phyloP scores from a whole-genome alignment of 805 yeast species.

The Starmerella stigmatis region DNA sequence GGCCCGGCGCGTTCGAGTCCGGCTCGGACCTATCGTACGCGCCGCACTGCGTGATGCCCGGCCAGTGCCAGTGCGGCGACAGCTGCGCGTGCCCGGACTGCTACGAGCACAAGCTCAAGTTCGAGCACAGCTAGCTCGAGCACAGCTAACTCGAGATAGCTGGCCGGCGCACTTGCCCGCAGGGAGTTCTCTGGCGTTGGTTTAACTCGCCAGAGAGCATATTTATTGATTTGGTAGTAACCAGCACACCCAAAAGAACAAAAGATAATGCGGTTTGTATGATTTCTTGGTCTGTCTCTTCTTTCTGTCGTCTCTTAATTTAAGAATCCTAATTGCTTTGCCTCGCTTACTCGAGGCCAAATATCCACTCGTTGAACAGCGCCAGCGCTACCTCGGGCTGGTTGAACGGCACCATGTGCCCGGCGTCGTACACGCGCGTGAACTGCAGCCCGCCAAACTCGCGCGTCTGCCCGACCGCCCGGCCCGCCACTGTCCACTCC shows the following conservation, averaged over 20 bases:
- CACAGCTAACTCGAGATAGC: no score
- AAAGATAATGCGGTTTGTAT: no score
- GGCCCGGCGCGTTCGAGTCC: slow-evolving; percentile 24
- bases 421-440: slow-evolving; percentile 75
- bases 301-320: no score
- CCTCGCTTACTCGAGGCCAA: background rate
- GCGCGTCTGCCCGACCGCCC: slow-evolving; percentile 56
- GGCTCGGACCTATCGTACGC: slow-evolving; percentile 25
- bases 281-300: background rate
- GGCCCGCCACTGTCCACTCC: slow-evolving; percentile 34
- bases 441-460: slow-evolving; percentile 62
- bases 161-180: no score
- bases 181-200: no score
- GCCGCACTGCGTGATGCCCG: slow-evolving; percentile 32
- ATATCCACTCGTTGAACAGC: slow-evolving; percentile 76
- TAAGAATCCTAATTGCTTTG: background rate
- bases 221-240: background rate
- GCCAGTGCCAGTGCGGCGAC: slow-evolving; percentile 33
- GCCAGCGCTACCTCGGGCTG: slow-evolving; percentile 72
- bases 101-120: slow-evolving; percentile 20
- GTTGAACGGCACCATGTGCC: slow-evolving; percentile 91
- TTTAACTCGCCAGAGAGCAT: background rate
- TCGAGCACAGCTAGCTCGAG: no score
- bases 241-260: no score
- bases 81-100: slow-evolving; percentile 32